phyloP scores from a whole-genome alignment of 2,329 filamentous ascomycete species.

The Metarhizium rileyi region DNA sequence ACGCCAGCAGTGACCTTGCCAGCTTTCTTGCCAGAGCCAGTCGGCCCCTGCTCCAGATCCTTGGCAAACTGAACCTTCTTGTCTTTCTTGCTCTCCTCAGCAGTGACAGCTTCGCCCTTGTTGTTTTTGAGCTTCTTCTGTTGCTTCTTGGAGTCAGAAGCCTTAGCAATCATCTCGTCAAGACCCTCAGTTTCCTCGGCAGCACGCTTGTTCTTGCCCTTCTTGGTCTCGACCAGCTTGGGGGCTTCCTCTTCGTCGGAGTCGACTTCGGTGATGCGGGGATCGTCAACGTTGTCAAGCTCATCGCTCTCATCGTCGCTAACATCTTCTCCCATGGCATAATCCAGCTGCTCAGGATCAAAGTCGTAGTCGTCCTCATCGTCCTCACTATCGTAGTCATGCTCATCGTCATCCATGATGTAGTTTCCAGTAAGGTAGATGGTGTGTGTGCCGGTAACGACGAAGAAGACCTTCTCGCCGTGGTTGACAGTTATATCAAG shows the following conservation, averaged over 20 bases:
- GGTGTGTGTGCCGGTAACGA: constrained; percentile 79
- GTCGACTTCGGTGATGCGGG: constrained; percentile 75
- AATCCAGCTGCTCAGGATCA: constrained; percentile 69
- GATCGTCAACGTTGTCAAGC: constrained; percentile 67
- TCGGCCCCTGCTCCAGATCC: constrained; percentile 95
- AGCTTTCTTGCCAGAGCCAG: constrained; percentile 48
- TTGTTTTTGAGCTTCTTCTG: constrained; percentile 99
- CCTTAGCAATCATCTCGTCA: constrained; percentile 76
- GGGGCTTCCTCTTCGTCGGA: constrained; percentile 67
- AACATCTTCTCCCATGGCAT: constrained; percentile 60
- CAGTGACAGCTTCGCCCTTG: constrained; percentile 72
- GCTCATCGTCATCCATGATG: constrained; percentile 61
- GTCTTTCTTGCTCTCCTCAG: constrained; percentile 50
- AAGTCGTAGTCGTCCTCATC: constrained; percentile 72
- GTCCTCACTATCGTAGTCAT: constrained; percentile 45
- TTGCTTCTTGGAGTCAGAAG: constrained; percentile 78
- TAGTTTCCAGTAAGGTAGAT: constrained; percentile 96
- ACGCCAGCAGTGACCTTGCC: constrained; percentile 48
- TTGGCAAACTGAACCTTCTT: constrained; percentile 99
- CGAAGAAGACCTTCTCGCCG: constrained; percentile 85
- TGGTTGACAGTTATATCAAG: constrained; percentile 88
- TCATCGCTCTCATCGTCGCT: constrained; percentile 68
- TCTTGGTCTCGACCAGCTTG: constrained; percentile 48
- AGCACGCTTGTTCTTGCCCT: constrained; percentile 89
- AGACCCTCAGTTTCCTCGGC: constrained; percentile 67